These are phyloP conservation scores for Geosmithia putterillii DNA, from an alignment of 2,329 filamentous ascomycete species.

Conservation along the genomic window DNA sequence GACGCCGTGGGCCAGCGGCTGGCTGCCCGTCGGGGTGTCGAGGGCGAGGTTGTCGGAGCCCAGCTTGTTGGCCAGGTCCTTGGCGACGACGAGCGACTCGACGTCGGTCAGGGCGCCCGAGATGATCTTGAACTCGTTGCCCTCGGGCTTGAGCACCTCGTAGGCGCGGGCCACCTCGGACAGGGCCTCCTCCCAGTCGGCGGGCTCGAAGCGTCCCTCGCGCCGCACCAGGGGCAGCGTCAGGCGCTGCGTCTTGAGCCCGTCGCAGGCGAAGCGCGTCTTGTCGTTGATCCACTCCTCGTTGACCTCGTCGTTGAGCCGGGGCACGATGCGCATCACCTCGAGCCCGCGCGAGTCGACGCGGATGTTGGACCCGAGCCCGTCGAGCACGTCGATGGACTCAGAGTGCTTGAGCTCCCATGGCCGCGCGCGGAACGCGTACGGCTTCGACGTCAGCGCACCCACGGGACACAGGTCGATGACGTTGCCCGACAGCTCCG, in stretches of 20 bases:
- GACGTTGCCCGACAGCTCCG: conserved; percentile 91
- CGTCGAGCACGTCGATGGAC: conserved; percentile 89
- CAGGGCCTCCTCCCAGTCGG: conserved; percentile 90
- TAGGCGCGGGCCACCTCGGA: conserved; percentile 75
- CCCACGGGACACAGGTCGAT: conserved; percentile 98
- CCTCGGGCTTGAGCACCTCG: conserved; percentile 67
- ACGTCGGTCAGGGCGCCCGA: conserved; percentile 85
- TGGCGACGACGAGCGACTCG: conserved; percentile 89
- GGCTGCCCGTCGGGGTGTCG: conserved; percentile 73
- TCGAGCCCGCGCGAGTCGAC: conserved; percentile 88
- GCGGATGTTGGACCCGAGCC: conserved; percentile 84
- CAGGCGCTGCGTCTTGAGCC: conserved; percentile 87
- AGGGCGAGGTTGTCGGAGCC: conserved; percentile 92
- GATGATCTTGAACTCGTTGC: conserved; percentile 91
- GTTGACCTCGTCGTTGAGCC: conserved; percentile 95
- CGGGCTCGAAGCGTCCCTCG: conserved; percentile 77
- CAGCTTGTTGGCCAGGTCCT: conserved; percentile 93
- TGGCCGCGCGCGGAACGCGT: conserved; percentile 89
- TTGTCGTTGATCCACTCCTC: conserved; percentile 99
- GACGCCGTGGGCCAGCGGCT: conserved; percentile 81
- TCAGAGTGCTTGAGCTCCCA: conserved; percentile 97
- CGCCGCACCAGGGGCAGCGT: conserved; percentile 84
- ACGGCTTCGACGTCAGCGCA: conserved; percentile 92
- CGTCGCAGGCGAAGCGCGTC: conserved; percentile 90
- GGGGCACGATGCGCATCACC: conserved; percentile 87